Base-by-base conservation (phyloP, 805 yeast species). In the Candida pseudofarinosa region DNA sequence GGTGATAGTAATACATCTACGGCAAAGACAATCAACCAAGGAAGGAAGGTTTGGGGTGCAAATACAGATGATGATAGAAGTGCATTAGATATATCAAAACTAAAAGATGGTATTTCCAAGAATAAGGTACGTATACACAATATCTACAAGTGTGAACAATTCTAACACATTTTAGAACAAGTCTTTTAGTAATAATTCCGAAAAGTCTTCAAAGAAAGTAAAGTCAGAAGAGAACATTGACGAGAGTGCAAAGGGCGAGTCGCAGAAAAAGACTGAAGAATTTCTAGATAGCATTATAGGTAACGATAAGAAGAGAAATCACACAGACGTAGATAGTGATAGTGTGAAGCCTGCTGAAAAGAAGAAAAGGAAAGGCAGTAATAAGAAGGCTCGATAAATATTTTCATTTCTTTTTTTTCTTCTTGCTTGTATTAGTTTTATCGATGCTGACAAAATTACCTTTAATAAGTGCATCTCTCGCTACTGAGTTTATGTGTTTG, bases 401-500 rank as follows among this genome's bases (percentile, higher is more conserved):
- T 33, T 13, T 20, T 33, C 20, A 19, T 37, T 45, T 47, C 45
- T 63, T 64, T 46, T 58, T 60, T 49, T 57, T 64, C 44, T 64
- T 65, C 37, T 55, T 55, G 46, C 40, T 48, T 42, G 46, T 36
- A 42, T 46, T 44, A 14, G 53, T 49, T 30, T 41, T 51, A 19
- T 63, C 53, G 8, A 39, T 56, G 15, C 51, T 54, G 17, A 57
- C 57, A 50, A 82, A 79, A 0, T 80, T 80, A 2, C 88, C 95
- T 41, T 69, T 75, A 1, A 80, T 63, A 0, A 93, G 73, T 0
- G 91, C 97, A 39, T 88, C 93, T 55, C 97, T 72, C 0, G 97
- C 90, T 1, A 88, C 79, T 3, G 89, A 73, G 56, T 91, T 93
- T 44, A 93, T 93, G 60, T 93, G 98, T 54, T 86, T 89, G 69